Evolutionary conservation across 768 basidiomycete species (phyloP), one percentile per base, ranked within the genome.

Genomic region (Suillus alpinus): DNA sequence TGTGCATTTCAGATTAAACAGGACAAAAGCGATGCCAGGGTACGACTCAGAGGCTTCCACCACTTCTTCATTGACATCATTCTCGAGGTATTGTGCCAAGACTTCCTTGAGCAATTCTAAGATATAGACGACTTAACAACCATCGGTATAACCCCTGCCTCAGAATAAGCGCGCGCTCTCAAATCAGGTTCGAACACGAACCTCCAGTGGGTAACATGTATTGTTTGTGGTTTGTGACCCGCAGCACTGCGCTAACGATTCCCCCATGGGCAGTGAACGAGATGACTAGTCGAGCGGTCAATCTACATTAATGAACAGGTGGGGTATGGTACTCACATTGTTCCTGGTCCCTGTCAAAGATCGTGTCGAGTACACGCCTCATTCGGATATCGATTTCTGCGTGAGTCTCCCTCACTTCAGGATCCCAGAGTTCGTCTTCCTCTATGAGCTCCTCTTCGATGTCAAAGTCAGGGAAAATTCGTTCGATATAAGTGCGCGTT

Each of bases 181-280:
- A 8, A 5, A 16, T 13, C 20, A 32, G 14, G 23, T 6, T 32
- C n/a, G 31, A 41, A 10, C 32, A 71, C 81, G 65, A 51, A 83
- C 89, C 89, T 77, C 89, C 89, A 5, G 87, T 88, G 1, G 84
- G 81, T 23, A 90, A 70, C 6, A 65, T 52, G 68, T 81, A 85
- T 9, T 57, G 60, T 2, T 68, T 67, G n/a, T 85, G 79, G 4
- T 77, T 81, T 32, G 84, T 71, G 0, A 78, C 78, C 4, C 68
- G 73, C 64, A 88, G 64, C 55, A 89, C 82, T 1, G 80, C 83
- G 47, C 80, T 78, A 46, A 87, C 86, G 62, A 86, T 81, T 0
- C 83, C 86, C 18, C 83, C 78, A 67, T 92, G 90, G 1, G 84
- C 81, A 1, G 87, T 88, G 60, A 90, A 80, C 4, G 87, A 86